These are phyloP conservation scores for Mallotus japonicus DNA, from an alignment of 441 rosid species.

Conservation along the genomic window DNA sequence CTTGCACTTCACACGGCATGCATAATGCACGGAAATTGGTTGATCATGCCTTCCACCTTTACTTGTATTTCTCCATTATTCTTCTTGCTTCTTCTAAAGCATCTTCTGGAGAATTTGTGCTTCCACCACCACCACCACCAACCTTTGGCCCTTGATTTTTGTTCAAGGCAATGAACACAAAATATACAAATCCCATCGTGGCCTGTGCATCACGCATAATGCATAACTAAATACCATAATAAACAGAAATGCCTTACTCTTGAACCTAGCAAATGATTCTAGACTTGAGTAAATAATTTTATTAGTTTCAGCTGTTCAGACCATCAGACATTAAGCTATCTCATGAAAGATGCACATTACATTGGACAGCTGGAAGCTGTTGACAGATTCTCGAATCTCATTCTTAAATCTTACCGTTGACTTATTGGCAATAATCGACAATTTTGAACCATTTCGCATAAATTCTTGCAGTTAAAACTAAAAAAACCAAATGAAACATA, in stretches of 20 bases:
- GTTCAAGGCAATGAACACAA: slow-evolving; percentile 76
- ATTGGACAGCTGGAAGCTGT: not conserved
- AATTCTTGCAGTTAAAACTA: not conserved
- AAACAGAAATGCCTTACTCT: not conserved
- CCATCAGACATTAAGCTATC: not conserved
- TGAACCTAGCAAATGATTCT: not conserved
- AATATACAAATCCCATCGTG: slow-evolving; percentile 86
- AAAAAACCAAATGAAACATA: slow-evolving; percentile 29
- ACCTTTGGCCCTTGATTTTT: slow-evolving; percentile 58
- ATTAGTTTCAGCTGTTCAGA: not conserved
- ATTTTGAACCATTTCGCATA: not conserved
- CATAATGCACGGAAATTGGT: slow-evolving; percentile 6
- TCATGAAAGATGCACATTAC: not conserved
- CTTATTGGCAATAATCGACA: no score
- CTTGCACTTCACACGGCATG: not conserved
- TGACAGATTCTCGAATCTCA: not conserved
- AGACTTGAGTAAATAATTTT: not conserved
- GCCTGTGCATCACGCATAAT: slow-evolving; percentile 51
- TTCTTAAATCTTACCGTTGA: no score
- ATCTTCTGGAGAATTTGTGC: slow-evolving; percentile 44
- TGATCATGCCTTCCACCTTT: not conserved
- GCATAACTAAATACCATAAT: not conserved
- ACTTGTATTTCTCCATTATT: slow-evolving; percentile 94
- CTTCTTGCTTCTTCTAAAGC: slow-evolving; percentile 84
- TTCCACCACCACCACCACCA: slow-evolving; percentile 30